Percentiles rank a stretch among this genome's conserved stretches.
Conservation (phyloP, 768 basidiomycete genomes). For the Kwoniella heveanensis region DNA sequence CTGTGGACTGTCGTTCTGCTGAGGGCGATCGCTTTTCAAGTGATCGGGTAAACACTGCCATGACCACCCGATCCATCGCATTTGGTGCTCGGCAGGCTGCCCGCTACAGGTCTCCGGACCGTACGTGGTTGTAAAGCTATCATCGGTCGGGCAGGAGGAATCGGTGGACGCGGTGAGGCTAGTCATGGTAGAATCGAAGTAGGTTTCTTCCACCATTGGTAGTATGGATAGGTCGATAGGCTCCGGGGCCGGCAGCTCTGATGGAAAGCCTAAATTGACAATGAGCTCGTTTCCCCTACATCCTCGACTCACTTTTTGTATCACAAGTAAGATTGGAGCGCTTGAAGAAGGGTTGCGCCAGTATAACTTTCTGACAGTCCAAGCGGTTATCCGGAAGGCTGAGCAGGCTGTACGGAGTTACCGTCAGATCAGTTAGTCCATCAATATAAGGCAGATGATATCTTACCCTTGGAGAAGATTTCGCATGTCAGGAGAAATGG, state of each 20-base stretch:
- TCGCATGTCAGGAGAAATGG: neutral
- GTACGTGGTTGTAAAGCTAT: neutral
- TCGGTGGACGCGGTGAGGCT: slow-evolving; percentile 22
- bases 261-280: neutral
- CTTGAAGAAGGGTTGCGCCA: neutral
- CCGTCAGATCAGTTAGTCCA: too few relatives aligned
- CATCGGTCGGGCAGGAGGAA: neutral
- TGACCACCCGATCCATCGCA: slow-evolving; percentile 29
- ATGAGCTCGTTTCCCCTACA: neutral
- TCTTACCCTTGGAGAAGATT: slow-evolving; percentile 9
- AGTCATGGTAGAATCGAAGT: slow-evolving; percentile 7
- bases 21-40: neutral
- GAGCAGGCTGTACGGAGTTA: neutral
- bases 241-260: neutral
- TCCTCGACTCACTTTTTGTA: neutral
- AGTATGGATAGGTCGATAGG: slow-evolving; percentile 9
- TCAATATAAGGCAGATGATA: too few relatives aligned
- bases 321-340: neutral
- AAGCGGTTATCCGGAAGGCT: neutral
- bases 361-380: neutral
- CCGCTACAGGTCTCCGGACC: neutral
- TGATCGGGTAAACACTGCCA: slow-evolving; percentile 3
- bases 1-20: neutral
- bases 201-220: neutral
- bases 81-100: neutral